Evolutionary conservation across 2,329 filamentous ascomycete species (phyloP).

Genomic region (Talaromyces verruculosus): DNA sequence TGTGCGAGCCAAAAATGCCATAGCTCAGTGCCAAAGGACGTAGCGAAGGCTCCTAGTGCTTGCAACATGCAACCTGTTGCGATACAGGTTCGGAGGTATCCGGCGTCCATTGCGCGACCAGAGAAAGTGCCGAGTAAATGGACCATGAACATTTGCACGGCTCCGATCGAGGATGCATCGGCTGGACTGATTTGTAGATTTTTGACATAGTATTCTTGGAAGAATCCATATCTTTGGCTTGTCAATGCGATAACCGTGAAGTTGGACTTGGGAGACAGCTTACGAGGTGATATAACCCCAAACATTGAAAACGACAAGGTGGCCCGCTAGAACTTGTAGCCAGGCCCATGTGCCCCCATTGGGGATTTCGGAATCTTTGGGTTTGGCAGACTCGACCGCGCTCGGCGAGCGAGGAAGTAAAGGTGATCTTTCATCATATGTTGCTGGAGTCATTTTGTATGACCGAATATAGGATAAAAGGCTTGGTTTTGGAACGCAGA

Average conservation of each 20-base stretch:
- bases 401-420: not conserved
- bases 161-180: slow-evolving; percentile 31
- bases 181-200: slow-evolving; percentile 41
- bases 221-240: slow-evolving; percentile 35
- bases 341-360: slow-evolving; percentile 17
- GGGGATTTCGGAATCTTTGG: not conserved
- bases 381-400: not conserved
- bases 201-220: slow-evolving; percentile 45
- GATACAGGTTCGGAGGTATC: slow-evolving; percentile 24
- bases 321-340: slow-evolving; percentile 14
- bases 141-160: slow-evolving; percentile 15
- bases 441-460: slow-evolving; percentile 1
- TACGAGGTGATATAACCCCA: slow-evolving; percentile 43
- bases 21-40: slow-evolving; percentile 4
- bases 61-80: slow-evolving; percentile 26
- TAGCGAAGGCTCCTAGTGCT: slow-evolving; percentile 11
- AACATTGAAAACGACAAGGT: slow-evolving; percentile 17
- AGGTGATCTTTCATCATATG: slow-evolving; percentile 10
- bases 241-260: not conserved
- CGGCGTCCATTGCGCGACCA: slow-evolving; percentile 16
- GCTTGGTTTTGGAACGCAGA: not conserved
- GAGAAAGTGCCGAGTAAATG: slow-evolving; percentile 16
- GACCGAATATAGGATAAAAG: not conserved
- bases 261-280: slow-evolving; percentile 44
- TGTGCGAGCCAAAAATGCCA: slow-evolving; percentile 53